Evolutionary conservation across 768 basidiomycete genomes (phyloP), one percentile per base, ranked within the genome.

Genomic region (Pleurotus tuber-regium): DNA sequence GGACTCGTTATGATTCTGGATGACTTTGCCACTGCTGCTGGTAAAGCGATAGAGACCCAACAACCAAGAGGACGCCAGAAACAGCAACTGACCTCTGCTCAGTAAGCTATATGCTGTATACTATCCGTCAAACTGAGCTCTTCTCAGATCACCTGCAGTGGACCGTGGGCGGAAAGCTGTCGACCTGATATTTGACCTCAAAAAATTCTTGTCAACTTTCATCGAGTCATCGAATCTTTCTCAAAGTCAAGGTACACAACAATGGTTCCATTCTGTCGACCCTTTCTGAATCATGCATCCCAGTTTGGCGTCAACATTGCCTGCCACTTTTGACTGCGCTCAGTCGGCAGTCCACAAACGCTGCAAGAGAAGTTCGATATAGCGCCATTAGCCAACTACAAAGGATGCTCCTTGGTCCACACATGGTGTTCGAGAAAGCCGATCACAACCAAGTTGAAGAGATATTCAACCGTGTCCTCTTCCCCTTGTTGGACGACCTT

Each of bases 401-500:
- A 59, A 86, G 95, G 8, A 77, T 91, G 41, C 73, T 98, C 21
- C 77, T 96, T 24, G 88, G 91, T 2, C 86, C 88, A 8, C 82
- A 89, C 44, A 67, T 92, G 43, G 63, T 78, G 7, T 72, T 84
- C 19, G 78, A 83, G 51, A 77, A 80, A 25, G 71, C 78, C 21
- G 78, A 85, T 51, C 78, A 82, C 21, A 64, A 55, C 1, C 81
- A 89, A 60, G 79, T 93, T 28, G 84, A 88, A 54, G 86, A 92
- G 53, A 78, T 95, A 18, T 97, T 98, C 73, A 89, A 92, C 64
- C 78, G 83, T 29, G 86, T 96, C 50, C 70, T 98, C 31, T 97
- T 97, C 70, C 95, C 94, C 3, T 79, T 98, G 33, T 68, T 98
- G 25, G 94, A 98, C 55, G 95, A 96, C 57, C 75, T 99, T 14